Percentiles rank a stretch among this genome's conserved stretches.
These are phyloP conservation scores for Solanum chiquidenum DNA, from an alignment of 257 asterid genomes.

Conservation along the genomic window DNA sequence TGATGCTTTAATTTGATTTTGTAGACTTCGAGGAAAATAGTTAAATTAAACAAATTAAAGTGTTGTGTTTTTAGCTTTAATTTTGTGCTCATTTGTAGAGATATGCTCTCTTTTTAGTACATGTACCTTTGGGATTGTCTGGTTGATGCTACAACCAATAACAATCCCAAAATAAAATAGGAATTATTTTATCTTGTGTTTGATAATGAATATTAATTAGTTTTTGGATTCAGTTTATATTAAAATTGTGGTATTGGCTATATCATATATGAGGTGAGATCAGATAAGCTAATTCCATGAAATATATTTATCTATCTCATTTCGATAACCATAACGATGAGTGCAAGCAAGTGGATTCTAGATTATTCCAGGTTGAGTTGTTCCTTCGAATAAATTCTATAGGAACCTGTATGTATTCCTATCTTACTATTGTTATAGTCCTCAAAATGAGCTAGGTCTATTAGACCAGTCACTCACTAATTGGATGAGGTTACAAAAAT, in stretches of 20 bases:
- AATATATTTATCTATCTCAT: neutral
- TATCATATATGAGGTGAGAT: neutral
- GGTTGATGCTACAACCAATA: neutral
- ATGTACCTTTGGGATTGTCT: neutral
- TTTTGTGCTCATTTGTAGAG: neutral
- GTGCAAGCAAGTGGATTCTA: neutral
- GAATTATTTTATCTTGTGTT: neutral
- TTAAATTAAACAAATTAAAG: neutral
- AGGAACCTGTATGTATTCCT: neutral
- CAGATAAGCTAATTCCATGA: rapidly evolving
- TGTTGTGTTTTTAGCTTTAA: neutral
- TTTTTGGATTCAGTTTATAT: neutral
- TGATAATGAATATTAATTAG: neutral
- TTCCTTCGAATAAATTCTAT: neutral
- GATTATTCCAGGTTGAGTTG: neutral
- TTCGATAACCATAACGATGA: neutral
- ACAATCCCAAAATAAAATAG: neutral
- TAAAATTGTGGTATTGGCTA: neutral
- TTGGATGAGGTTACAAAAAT: neutral
- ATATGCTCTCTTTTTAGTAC: neutral
- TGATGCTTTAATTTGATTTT: neutral
- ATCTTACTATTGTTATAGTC: neutral
- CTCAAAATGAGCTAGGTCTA: neutral
- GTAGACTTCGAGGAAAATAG: neutral
- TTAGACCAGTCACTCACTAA: neutral